A percentile compares a stretch with the other conserved stretches of the same genome.
Conservation (phyloP, 2,329 filamentous ascomycete species). For the Hymenoscyphus albidus region DNA sequence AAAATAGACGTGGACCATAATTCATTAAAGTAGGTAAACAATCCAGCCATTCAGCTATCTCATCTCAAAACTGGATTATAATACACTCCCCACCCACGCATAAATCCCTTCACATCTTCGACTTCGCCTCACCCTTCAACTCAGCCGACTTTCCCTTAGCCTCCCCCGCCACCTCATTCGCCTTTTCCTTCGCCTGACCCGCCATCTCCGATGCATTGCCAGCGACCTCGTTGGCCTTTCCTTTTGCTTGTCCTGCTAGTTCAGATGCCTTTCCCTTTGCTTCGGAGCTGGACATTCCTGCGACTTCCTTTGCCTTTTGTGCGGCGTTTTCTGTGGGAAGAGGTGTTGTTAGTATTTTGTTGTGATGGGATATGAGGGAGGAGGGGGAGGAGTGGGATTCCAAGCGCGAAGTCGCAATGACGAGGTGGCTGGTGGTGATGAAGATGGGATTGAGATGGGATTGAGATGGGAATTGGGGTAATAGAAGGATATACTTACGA, state of each 20-base stretch:
- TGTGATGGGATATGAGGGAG: slow-evolving; percentile 9
- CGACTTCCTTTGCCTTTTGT: slow-evolving; percentile 48
- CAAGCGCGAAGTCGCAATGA: background rate
- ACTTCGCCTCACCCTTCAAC: slow-evolving; percentile 40
- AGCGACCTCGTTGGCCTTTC: slow-evolving; percentile 40
- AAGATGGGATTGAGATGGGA: background rate
- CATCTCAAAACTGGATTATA: background rate
- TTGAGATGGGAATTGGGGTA: background rate
- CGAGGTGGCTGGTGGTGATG: background rate
- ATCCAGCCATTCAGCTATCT: background rate
- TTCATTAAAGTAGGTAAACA: too few relatives aligned
- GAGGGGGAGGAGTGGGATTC: background rate
- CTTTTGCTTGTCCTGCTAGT: slow-evolving; percentile 41
- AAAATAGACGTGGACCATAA: too few relatives aligned
- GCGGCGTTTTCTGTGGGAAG: slow-evolving; percentile 37
- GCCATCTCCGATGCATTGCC: slow-evolving; percentile 7
- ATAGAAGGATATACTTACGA: slow-evolving; percentile 41
- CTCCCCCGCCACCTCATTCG: slow-evolving; percentile 7
- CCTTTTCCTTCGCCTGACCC: slow-evolving; percentile 8
- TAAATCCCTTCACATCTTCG: slow-evolving; percentile 37
- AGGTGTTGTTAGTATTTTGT: background rate
- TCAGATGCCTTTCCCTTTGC: slow-evolving; percentile 37
- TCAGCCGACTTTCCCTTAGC: slow-evolving; percentile 11
- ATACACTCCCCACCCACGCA: background rate
- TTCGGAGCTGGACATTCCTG: slow-evolving; percentile 36